Evolutionary conservation across 805 yeast genomes (phyloP), one percentile per base, ranked within the genome.

Genomic region (Ogataea henricii): DNA sequence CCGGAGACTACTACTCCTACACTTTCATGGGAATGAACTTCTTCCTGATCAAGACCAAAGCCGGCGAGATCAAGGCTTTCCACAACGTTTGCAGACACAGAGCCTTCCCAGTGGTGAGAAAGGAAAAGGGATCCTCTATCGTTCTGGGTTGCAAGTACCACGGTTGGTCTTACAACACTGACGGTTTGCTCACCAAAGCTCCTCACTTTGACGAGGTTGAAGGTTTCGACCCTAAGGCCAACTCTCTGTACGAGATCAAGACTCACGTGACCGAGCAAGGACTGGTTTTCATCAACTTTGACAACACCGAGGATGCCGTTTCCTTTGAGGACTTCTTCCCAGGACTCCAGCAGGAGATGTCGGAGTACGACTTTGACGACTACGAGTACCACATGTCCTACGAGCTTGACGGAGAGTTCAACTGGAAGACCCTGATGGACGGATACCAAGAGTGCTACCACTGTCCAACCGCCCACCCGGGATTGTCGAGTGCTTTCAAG

Each of bases 381-480:
- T 81, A 81, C 56, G 84, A 81, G 54, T 81, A 79, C 65, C 79
- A 81, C 64, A 79, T 80, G 84, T 76, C 82, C 13, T 81, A 80
- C 55, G 85, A 81, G 60, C 70, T 81, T 38, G 83, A 79, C 54
- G 85, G 86, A 43, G 68, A 77, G 57, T 81, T 81, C 69, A 81
- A 81, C 67, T 81, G 86, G 85, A 81, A 81, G 57, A 81, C 85
- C 4, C 69, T 81, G 51, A 79, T 81, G 83, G 85, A 81, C 56
- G 85, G 86, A 7, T 81, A 81, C 65, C 84, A 81, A 66, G 85
- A 81, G 64, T 81, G 85, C 56, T 81, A 81, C 65, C 86, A 81
- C 62, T 81, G 85, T 62, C 85, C 86, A 36, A 81, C 85, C 9
- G 85, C 85, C 1, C 86, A 81, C 55, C 85, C 85, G 4, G 85